Conservation (phyloP, 208 protist species). For the Leptomonas pyrrhocoris region DNA sequence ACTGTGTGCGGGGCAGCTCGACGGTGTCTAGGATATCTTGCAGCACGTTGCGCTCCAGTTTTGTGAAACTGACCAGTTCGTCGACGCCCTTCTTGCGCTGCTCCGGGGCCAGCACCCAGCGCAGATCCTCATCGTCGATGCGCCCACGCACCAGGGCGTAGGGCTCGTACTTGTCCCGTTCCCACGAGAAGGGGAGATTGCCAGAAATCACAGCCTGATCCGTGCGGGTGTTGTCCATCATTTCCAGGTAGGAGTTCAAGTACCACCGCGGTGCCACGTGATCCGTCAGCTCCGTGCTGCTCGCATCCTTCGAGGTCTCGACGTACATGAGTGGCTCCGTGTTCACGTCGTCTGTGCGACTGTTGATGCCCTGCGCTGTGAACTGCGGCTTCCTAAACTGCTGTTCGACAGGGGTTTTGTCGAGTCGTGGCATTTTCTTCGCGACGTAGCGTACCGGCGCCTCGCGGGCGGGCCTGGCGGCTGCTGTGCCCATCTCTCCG, state of each 20-base stretch:
- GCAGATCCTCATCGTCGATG: constrained; percentile 87
- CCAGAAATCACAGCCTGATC: constrained; percentile 75
- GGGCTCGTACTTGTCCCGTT: constrained; percentile 83
- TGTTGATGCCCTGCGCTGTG: constrained; percentile 82
- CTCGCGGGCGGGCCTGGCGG: constrained; percentile 58
- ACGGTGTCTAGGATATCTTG: constrained; percentile 88
- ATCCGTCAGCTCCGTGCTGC: constrained; percentile 81
- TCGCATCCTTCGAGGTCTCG: constrained; percentile 82
- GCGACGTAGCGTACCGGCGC: constrained; percentile 82
- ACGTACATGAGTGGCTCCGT: constrained; percentile 89
- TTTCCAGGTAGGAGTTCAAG: constrained; percentile 88
- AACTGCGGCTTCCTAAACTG: constrained; percentile 85
- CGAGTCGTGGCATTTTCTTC: constrained; percentile 72
- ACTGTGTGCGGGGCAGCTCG: constrained; percentile 79
- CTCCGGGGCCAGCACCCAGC: constrained; percentile 68
- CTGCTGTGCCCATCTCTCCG: constrained; percentile 44
- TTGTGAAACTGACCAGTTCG: constrained; percentile 63
- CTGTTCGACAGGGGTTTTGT: constrained; percentile 76
- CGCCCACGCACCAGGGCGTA: constrained; percentile 82
- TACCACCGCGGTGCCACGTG: constrained; percentile 82
- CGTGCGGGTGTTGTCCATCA: constrained; percentile 75
- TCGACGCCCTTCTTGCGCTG: constrained; percentile 68
- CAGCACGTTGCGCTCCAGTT: constrained; percentile 68
- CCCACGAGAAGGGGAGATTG: constrained; percentile 82
- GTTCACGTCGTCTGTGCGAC: constrained; percentile 80